Conservation (phyloP, 768 basidiomycete genomes). For the Ramaria sp. region DNA sequence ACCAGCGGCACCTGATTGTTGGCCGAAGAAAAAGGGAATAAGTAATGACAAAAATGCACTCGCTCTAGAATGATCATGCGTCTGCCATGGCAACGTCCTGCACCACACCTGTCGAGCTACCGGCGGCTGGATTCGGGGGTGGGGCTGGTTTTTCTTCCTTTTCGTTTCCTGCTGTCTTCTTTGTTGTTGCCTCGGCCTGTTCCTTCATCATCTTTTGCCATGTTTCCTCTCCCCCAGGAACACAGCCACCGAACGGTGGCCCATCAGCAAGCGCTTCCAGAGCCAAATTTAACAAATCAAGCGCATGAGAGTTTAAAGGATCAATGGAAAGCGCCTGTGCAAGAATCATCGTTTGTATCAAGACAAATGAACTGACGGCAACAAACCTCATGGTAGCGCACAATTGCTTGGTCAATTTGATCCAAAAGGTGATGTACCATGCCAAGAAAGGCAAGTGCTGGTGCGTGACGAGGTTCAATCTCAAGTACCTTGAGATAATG, state of each 20-base stretch:
- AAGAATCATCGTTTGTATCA: neutral
- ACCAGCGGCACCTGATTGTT: neutral
- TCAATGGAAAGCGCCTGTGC: slow-evolving; percentile 65
- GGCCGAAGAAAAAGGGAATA: neutral
- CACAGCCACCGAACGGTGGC: slow-evolving; percentile 8
- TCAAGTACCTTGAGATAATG: slow-evolving; percentile 75
- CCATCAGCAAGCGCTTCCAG: slow-evolving; percentile 34
- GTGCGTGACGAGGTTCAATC: slow-evolving; percentile 75
- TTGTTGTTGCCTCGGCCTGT: neutral
- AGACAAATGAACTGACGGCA: neutral
- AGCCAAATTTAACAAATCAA: slow-evolving; percentile 74
- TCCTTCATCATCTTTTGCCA: slow-evolving; percentile 10
- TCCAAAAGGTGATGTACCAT: slow-evolving; percentile 73
- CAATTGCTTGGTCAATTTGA: slow-evolving; percentile 69
- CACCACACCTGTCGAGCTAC: neutral
- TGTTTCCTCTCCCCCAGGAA: slow-evolving; percentile 8
- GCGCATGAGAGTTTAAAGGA: slow-evolving; percentile 70
- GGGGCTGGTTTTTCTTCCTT: neutral
- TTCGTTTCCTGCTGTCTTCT: neutral
- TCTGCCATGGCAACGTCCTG: slow-evolving; percentile 7
- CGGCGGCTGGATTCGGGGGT: neutral
- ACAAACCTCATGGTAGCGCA: slow-evolving; percentile 85
- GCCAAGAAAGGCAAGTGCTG: slow-evolving; percentile 82
- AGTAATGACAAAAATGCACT: slow-evolving; percentile 1
- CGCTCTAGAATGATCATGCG: neutral